A percentile compares a stretch with the other conserved stretches of the same genome.
These are phyloP conservation scores for Alternaria arbusti DNA, from an alignment of 2,329 filamentous ascomycete genomes.

Conservation along the genomic window DNA sequence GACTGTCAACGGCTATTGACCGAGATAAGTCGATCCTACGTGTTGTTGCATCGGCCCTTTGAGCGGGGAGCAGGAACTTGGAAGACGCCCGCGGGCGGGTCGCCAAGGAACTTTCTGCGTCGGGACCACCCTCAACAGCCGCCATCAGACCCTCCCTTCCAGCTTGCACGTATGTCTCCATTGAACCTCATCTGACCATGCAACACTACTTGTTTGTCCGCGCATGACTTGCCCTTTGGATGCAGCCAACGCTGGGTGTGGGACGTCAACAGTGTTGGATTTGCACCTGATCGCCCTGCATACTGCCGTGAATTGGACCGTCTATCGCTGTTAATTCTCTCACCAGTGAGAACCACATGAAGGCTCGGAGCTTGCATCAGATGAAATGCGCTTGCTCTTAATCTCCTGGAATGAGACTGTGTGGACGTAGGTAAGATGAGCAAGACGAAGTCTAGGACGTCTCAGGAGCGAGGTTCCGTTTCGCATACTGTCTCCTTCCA, in stretches of 20 bases:
- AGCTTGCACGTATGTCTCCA: background rate
- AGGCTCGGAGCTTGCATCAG: background rate
- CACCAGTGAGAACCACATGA: background rate
- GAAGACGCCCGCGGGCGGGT: background rate
- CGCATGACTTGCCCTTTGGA: background rate
- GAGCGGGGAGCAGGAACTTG: background rate
- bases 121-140: background rate
- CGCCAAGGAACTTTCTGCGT: background rate
- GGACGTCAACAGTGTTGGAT: background rate
- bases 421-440: background rate
- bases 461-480: background rate
- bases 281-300: background rate
- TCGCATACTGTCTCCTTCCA: background rate
- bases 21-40: background rate
- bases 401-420: background rate
- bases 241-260: background rate
- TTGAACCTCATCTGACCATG: background rate
- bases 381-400: background rate
- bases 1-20: constrained; percentile 2
- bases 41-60: constrained; percentile 1
- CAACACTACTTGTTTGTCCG: background rate
- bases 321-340: background rate
- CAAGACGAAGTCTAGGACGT: background rate
- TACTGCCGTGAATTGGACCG: background rate
- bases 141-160: background rate